Evolutionary conservation across 768 basidiomycete genomes (phyloP).

Genomic region (Termitomyces sp.): DNA sequence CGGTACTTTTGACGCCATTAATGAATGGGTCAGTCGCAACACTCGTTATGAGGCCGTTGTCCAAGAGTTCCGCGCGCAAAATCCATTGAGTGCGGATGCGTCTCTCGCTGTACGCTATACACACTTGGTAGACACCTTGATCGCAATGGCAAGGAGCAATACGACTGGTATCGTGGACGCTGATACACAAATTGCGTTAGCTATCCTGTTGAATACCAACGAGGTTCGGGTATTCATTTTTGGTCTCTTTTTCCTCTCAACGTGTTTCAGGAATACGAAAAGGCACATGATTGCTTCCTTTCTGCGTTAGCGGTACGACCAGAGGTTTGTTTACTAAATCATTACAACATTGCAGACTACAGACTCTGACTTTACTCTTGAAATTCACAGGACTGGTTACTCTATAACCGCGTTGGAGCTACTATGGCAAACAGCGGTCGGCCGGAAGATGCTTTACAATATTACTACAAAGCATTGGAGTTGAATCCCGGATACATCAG

Average conservation of each 20-base stretch:
- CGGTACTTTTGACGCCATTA: conserved; percentile 76
- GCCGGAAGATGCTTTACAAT: conserved; percentile 78
- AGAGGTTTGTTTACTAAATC: conserved; percentile 48
- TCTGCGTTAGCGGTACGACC: conserved; percentile 86
- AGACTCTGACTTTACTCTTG: not conserved
- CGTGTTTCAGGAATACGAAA: conserved; percentile 70
- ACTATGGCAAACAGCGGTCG: conserved; percentile 88
- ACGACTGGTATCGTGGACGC: conserved; percentile 71
- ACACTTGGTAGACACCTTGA: conserved; percentile 70
- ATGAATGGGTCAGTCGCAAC: conserved; percentile 77
- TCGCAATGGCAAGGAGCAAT: conserved; percentile 70
- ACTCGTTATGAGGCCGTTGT: conserved; percentile 50
- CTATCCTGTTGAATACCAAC: conserved; percentile 87
- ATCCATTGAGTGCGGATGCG: conserved; percentile 26
- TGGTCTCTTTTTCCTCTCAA: conserved; percentile 2
- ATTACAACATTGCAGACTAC: not conserved
- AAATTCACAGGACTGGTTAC: conserved; percentile 71
- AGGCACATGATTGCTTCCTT: conserved; percentile 92
- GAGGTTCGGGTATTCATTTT: conserved; percentile 51
- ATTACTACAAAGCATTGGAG: conserved; percentile 83
- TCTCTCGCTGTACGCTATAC: conserved; percentile 39
- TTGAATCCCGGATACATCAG: conserved; percentile 89
- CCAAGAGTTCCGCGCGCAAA: conserved; percentile 32
- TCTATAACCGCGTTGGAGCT: conserved; percentile 93
- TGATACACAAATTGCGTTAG: conserved; percentile 93